phyloP scores from a whole-genome alignment of 495 filamentous ascomycete species.

The Acidiella bohemica region DNA sequence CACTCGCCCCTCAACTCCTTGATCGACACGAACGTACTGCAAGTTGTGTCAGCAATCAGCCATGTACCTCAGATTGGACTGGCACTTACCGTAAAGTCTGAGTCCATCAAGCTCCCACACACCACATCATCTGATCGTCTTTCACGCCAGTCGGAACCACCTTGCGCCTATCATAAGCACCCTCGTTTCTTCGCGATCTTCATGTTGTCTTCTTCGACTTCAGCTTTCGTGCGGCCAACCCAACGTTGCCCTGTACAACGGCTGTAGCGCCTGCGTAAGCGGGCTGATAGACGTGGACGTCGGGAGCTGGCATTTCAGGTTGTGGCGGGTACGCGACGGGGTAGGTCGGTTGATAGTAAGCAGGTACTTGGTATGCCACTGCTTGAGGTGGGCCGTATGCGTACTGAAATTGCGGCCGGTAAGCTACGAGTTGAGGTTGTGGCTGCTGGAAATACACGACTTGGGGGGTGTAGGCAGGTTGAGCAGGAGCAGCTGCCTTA shows the following conservation, averaged over 20 bases:
- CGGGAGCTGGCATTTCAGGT: neutral
- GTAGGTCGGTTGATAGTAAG: neutral
- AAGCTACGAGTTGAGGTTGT: slow-evolving; percentile 1
- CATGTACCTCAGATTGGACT: neutral
- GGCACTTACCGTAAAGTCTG: slow-evolving; percentile 20
- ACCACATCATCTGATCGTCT: slow-evolving; percentile 28
- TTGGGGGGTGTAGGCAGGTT: neutral
- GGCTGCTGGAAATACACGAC: neutral
- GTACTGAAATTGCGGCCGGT: slow-evolving; percentile 10
- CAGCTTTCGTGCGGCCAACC: slow-evolving; percentile 21
- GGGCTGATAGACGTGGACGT: slow-evolving; percentile 4
- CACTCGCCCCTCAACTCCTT: slow-evolving; percentile 25
- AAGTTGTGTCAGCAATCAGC: neutral
- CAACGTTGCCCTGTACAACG: slow-evolving; percentile 7
- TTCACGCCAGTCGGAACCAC: slow-evolving; percentile 23
- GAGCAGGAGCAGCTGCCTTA: neutral
- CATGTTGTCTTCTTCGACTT: slow-evolving; percentile 26
- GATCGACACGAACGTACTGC: slow-evolving; percentile 15
- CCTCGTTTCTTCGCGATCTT: slow-evolving; percentile 23
- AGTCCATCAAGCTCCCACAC: slow-evolving; percentile 22
- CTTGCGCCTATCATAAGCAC: slow-evolving; percentile 21
- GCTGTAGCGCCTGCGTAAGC: neutral
- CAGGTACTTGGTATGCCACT: neutral
- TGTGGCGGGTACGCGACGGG: neutral
- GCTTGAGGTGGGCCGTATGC: slow-evolving; percentile 5